Evolutionary conservation across 2,329 filamentous ascomycete genomes (phyloP).

Genomic region (Aspergillus terreus): DNA sequence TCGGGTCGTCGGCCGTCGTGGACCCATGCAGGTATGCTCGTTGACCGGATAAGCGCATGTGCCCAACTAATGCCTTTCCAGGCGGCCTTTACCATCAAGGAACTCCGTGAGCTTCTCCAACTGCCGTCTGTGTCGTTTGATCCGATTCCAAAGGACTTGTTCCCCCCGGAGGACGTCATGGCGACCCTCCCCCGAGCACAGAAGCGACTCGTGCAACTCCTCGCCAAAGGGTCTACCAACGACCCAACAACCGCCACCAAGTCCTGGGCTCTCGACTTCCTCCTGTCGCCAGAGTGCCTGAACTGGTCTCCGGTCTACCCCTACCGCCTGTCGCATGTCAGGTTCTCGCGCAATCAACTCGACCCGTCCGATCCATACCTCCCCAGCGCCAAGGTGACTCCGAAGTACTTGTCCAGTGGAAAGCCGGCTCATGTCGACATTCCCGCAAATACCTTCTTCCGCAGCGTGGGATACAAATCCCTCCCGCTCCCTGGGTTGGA

Average conservation of each 20-base stretch:
- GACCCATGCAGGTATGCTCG: constrained; percentile 71
- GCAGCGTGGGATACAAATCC: constrained; percentile 93
- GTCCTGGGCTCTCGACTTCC: constrained; percentile 81
- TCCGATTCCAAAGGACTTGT: constrained; percentile 61
- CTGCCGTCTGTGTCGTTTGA: constrained; percentile 69
- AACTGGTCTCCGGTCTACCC: constrained; percentile 46
- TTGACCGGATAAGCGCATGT: not conserved
- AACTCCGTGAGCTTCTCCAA: constrained; percentile 81
- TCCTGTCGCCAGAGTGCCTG: constrained; percentile 73
- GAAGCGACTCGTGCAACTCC: constrained; percentile 73
- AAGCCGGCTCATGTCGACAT: constrained; percentile 49
- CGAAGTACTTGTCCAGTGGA: constrained; percentile 49
- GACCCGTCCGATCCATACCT: constrained; percentile 52
- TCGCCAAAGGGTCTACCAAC: constrained; percentile 68
- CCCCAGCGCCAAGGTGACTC: constrained; percentile 43
- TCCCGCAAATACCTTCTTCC: constrained; percentile 71
- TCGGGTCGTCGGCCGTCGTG: constrained; percentile 81
- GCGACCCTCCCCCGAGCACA: constrained; percentile 70
- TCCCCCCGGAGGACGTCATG: constrained; percentile 59
- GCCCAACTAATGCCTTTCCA: constrained; percentile 32
- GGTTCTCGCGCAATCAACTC: constrained; percentile 57
- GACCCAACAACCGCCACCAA: constrained; percentile 51
- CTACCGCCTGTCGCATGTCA: constrained; percentile 58
- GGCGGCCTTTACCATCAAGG: constrained; percentile 94
- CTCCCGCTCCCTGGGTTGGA: constrained; percentile 69